A percentile compares a stretch with the other conserved stretches of the same genome.
phyloP scores from a whole-genome alignment of 192 early-diverging fungal genomes.

The Rhizoclosmatium globosum region DNA sequence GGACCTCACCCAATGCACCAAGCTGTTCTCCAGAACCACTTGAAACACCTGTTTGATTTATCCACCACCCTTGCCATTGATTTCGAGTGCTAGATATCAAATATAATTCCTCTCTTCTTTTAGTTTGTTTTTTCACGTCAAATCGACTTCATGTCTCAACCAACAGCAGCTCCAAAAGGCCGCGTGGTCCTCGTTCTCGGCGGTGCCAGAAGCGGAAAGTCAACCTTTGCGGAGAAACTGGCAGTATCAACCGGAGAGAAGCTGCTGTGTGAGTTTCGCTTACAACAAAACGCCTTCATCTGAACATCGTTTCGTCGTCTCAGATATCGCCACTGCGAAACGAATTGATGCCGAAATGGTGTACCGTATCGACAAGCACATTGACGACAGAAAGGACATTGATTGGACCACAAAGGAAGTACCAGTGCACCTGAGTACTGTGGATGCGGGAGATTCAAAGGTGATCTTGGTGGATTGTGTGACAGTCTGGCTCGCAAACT shows the following conservation, averaged over 20 bases:
- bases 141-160: no score
- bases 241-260: slow-evolving; percentile 4
- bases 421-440: slow-evolving; percentile 11
- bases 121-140: no score
- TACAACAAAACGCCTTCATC: background rate
- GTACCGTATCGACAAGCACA: slow-evolving; percentile 24
- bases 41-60: slow-evolving; percentile 18
- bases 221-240: slow-evolving; percentile 41
- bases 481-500: slow-evolving; percentile 41
- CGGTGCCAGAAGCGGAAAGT: slow-evolving; percentile 41
- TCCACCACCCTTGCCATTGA: slow-evolving; percentile 17
- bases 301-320: background rate
- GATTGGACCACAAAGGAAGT: slow-evolving; percentile 18
- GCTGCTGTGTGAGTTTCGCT: background rate
- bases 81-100: background rate
- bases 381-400: background rate
- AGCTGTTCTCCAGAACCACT: background rate
- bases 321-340: slow-evolving; percentile 36
- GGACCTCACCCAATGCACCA: slow-evolving; percentile 1
- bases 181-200: slow-evolving; percentile 38
- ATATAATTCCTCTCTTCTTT: no score
- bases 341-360: slow-evolving; percentile 42
- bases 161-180: background rate
- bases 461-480: slow-evolving; percentile 41
- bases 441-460: background rate